Base-by-base conservation (phyloP, 805 yeast genomes). In the Spathaspora hagerdaliae region DNA sequence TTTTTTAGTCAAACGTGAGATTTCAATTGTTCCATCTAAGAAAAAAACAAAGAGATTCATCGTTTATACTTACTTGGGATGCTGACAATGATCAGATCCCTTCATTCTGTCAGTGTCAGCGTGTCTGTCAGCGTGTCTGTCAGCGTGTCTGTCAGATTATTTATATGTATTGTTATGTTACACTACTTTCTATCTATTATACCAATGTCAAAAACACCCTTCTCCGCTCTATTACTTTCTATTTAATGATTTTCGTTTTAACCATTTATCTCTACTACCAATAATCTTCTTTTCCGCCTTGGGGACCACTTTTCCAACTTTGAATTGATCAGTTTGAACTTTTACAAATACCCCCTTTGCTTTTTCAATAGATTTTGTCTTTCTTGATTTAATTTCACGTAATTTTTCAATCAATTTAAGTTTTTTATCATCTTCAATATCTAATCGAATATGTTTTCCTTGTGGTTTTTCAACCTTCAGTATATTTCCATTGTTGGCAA, bases 301-400 rank as follows among this genome's bases (percentile, higher is more conserved):
- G 2, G 75, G 75, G 5, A 67, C 75, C 1, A 59, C 52, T 26
- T 45, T 51, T 27, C 53, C 50, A 40, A 56, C 57, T 7, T 56
- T 38, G 6, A 9, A 9, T 29, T 29, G 32, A 29, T 29, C 12
- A 9, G 12, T 9, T 40, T 59, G 65, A 7, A 71, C 71, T 43
- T 62, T 59, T 9, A 71, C 75, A 48, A 62, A 59, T 6, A 71
- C 71, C 32, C 32, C 32, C 7, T 74, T 73, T 0, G 75, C 77
- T 52, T 64, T 69, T 45, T 60, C 64, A 27, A 70, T 51, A 1
- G 63, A 52, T 11, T 48, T 46, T 13, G 56, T 59, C 37, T 56
- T 61, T 26, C 39, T 27, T n/a, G 39, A 29, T 39, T 51, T 50
- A 39, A 59, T 26, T 46, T 46, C 43, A 43, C 67, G 67, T 39